These are phyloP conservation scores for Funneliformis geosporum DNA, from an alignment of 192 early-diverging fungal genomes.

Conservation along the genomic window DNA sequence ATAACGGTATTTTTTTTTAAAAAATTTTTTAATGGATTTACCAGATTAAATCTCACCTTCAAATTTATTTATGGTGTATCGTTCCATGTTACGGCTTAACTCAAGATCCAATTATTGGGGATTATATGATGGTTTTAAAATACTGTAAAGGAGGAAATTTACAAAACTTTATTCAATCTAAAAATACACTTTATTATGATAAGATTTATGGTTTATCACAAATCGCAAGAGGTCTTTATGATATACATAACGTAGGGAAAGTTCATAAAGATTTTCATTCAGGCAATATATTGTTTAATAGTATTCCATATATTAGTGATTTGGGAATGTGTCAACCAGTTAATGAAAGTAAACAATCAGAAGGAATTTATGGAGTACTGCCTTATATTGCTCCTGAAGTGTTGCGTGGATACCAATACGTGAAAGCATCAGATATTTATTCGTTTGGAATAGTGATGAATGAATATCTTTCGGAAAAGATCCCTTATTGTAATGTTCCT, in stretches of 20 bases:
- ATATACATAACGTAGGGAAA: slow-evolving; percentile 42
- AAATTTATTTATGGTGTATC: too few species aligned
- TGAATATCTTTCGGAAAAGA: slow-evolving; percentile 40
- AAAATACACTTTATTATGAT: slow-evolving; percentile 32
- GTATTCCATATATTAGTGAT: slow-evolving; percentile 33
- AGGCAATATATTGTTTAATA: slow-evolving; percentile 11
- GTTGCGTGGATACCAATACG: slow-evolving; percentile 37
- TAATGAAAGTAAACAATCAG: slow-evolving; percentile 34
- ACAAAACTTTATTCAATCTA: slow-evolving; percentile 32
- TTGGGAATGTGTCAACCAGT: slow-evolving; percentile 39
- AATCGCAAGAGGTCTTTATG: slow-evolving; percentile 39
- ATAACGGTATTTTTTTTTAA: too few species aligned
- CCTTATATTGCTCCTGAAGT: slow-evolving; percentile 47
- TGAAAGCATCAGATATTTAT: slow-evolving; percentile 45
- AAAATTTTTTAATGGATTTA: too few species aligned
- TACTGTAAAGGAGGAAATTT: slow-evolving; percentile 40
- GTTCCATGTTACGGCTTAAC: slow-evolving; percentile 6
- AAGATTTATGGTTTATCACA: slow-evolving; percentile 38
- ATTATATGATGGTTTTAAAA: slow-evolving; percentile 45
- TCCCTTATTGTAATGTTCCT: slow-evolving; percentile 27
- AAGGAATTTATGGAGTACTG: slow-evolving; percentile 41
- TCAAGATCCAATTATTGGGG: slow-evolving; percentile 23
- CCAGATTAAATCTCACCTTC: too few species aligned
- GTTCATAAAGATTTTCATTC: slow-evolving; percentile 40
- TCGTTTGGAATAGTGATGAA: slow-evolving; percentile 48